phyloP scores from a whole-genome alignment of 2,329 filamentous ascomycete genomes.

The Onygenales sp. region DNA sequence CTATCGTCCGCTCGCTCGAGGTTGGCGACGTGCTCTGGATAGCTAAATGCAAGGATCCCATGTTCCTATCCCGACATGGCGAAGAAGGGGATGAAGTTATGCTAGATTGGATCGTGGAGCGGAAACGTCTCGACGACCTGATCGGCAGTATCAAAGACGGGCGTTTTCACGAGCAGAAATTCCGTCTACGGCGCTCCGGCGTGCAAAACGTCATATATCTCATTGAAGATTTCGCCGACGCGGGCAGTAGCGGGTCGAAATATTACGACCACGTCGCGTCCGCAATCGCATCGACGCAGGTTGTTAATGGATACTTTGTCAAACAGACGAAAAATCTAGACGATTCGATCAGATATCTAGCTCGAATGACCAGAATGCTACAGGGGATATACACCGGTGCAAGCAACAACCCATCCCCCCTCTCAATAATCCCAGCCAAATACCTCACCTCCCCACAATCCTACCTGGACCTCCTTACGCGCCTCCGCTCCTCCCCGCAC shows the following conservation, averaged over 20 bases:
- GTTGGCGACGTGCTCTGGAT: slow-evolving; percentile 73
- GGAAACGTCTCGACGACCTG: slow-evolving; percentile 71
- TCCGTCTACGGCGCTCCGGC: slow-evolving; percentile 62
- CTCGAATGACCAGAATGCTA: slow-evolving; percentile 60
- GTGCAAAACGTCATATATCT: slow-evolving; percentile 71
- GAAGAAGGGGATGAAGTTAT: slow-evolving; percentile 56
- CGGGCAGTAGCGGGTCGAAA: slow-evolving; percentile 31
- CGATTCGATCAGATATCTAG: slow-evolving; percentile 67
- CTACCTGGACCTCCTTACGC: slow-evolving; percentile 54
- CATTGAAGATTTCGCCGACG: slow-evolving; percentile 61
- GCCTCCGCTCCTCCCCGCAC: slow-evolving; percentile 46
- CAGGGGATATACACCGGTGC: slow-evolving; percentile 47
- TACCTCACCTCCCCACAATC: slow-evolving; percentile 52
- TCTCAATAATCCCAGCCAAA: slow-evolving; percentile 57
- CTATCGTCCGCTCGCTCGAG: slow-evolving; percentile 59
- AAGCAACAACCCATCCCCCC: slow-evolving; percentile 28
- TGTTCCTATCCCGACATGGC: slow-evolving; percentile 47
- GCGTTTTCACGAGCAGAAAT: slow-evolving; percentile 77
- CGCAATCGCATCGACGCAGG: slow-evolving; percentile 66
- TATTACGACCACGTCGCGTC: slow-evolving; percentile 61
- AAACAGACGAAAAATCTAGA: slow-evolving; percentile 68
- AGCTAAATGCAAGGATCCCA: slow-evolving; percentile 57
- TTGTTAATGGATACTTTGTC: slow-evolving; percentile 69
- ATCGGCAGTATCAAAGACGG: slow-evolving; percentile 74
- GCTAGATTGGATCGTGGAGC: slow-evolving; percentile 71